Percentiles rank a stretch among this genome's conserved stretches.
phyloP scores from a whole-genome alignment of 257 asterid genomes.

The Solanum clarkiae region DNA sequence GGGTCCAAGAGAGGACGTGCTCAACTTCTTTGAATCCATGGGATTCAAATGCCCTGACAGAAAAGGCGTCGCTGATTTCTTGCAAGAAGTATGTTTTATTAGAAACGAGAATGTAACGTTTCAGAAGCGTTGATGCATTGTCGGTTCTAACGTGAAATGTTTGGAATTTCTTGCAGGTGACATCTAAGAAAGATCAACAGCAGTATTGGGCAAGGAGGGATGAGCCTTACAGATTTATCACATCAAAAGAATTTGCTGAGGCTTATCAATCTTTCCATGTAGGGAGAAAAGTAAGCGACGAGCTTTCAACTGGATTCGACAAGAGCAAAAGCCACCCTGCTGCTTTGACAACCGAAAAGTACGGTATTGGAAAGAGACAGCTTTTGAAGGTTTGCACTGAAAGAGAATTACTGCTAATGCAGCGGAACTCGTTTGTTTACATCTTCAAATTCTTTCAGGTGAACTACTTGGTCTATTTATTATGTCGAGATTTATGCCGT shows the following conservation, averaged over 20 bases:
- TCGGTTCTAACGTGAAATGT: background rate
- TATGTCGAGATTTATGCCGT: background rate
- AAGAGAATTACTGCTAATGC: slow-evolving; percentile 43
- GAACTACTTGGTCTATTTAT: background rate
- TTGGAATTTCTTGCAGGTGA: slow-evolving; percentile 18
- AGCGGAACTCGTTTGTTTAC: slow-evolving; percentile 47
- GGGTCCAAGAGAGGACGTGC: slow-evolving; percentile 25
- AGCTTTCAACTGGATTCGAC: slow-evolving; percentile 42
- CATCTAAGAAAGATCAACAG: slow-evolving; percentile 39
- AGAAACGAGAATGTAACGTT: background rate
- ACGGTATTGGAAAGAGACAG: slow-evolving; percentile 35
- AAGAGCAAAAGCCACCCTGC: slow-evolving; percentile 70
- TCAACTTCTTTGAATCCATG: slow-evolving; percentile 23
- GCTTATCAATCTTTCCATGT: slow-evolving; percentile 25
- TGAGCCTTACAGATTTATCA: slow-evolving; percentile 29
- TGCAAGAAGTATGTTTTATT: slow-evolving; percentile 22
- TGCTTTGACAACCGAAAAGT: slow-evolving; percentile 44
- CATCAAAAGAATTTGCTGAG: slow-evolving; percentile 34
- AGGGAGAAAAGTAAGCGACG: slow-evolving; percentile 27
- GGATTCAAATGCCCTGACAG: slow-evolving; percentile 32
- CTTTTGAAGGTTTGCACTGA: slow-evolving; percentile 44
- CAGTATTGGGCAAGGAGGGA: slow-evolving; percentile 35
- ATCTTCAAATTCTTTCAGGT: slow-evolving; percentile 46
- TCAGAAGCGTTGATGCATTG: background rate
- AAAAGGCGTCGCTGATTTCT: slow-evolving; percentile 32